These are phyloP conservation scores for Suhomyces choctaworum DNA, from an alignment of 1,139 yeast genomes.

Conservation along the genomic window DNA sequence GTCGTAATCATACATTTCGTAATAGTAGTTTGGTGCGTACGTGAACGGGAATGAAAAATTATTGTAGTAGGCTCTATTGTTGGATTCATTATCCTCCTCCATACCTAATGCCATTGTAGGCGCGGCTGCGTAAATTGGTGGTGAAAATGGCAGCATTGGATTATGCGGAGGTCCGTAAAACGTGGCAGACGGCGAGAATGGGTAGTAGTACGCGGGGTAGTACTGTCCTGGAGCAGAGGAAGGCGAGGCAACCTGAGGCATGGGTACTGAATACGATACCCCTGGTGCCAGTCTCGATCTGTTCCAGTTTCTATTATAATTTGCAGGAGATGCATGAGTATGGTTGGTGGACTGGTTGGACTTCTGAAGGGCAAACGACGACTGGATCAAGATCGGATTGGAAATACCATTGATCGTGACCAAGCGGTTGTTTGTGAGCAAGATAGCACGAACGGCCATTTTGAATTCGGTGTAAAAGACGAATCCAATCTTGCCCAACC, in stretches of 20 bases:
- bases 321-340: neutral
- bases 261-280: slow-evolving; percentile 10
- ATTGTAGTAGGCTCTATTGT: slow-evolving; percentile 1
- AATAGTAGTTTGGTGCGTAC: slow-evolving; percentile 5
- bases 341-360: slow-evolving; percentile 6
- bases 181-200: slow-evolving; percentile 4
- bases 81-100: slow-evolving; percentile 5
- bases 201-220: slow-evolving; percentile 8
- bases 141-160: slow-evolving; percentile 5
- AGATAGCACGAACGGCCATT: slow-evolving; percentile 42
- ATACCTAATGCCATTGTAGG: slow-evolving; percentile 1
- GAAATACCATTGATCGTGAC: slow-evolving; percentile 21
- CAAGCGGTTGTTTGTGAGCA: slow-evolving; percentile 37
- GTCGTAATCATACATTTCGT: slow-evolving; percentile 6
- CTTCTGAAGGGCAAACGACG: slow-evolving; percentile 46
- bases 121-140: slow-evolving; percentile 3
- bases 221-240: slow-evolving; percentile 9
- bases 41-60: slow-evolving; percentile 3
- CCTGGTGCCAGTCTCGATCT: slow-evolving; percentile 1
- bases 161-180: slow-evolving; percentile 2
- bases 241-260: slow-evolving; percentile 9
- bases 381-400: slow-evolving; percentile 32
- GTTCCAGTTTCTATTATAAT: slow-evolving; percentile 3
- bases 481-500: slow-evolving; percentile 43
- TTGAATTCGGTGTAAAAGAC: slow-evolving; percentile 40